Conservation (phyloP, 176 grass and related monocot species). For the Tillandsia leiboldiana region DNA sequence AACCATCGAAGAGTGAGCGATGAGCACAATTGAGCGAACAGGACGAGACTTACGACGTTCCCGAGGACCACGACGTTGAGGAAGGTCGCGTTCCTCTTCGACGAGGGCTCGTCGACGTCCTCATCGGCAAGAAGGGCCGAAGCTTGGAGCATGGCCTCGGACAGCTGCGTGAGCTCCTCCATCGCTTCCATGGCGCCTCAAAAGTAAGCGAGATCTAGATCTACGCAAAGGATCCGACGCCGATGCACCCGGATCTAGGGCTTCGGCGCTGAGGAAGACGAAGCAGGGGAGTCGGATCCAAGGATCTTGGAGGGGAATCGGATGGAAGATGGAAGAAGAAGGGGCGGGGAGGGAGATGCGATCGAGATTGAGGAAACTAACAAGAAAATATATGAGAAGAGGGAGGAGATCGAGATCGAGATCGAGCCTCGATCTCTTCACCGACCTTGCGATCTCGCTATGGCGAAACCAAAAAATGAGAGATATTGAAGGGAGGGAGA, state of each 20-base stretch:
- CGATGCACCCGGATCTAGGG: constrained; percentile 18
- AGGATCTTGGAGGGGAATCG: constrained; percentile 11
- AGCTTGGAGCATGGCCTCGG: constrained; percentile 52
- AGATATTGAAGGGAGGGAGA: not conserved
- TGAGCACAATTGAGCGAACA: not conserved
- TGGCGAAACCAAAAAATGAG: not conserved
- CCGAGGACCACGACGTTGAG: constrained; percentile 72
- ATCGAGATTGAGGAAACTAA: not conserved
- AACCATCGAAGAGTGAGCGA: constrained; percentile 4
- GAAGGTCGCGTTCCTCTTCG: constrained; percentile 45
- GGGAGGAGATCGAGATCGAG: not conserved
- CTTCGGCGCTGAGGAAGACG: constrained; percentile 2
- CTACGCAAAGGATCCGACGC: not conserved
- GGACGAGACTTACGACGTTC: constrained; percentile 51
- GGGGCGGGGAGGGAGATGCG: not conserved
- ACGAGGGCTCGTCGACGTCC: constrained; percentile 29
- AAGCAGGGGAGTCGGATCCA: constrained; percentile 9
- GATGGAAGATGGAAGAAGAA: not conserved
- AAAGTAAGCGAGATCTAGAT: constrained; percentile 15
- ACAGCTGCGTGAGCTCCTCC: constrained; percentile 60
- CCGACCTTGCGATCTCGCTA: not conserved
- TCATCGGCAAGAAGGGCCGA: constrained; percentile 57
- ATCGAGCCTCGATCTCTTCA: not conserved
- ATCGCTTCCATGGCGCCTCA: constrained; percentile 46
- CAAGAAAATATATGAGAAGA: not conserved